Base-by-base conservation (phyloP, 768 basidiomycete species). In the Leccinum sublutescens region DNA sequence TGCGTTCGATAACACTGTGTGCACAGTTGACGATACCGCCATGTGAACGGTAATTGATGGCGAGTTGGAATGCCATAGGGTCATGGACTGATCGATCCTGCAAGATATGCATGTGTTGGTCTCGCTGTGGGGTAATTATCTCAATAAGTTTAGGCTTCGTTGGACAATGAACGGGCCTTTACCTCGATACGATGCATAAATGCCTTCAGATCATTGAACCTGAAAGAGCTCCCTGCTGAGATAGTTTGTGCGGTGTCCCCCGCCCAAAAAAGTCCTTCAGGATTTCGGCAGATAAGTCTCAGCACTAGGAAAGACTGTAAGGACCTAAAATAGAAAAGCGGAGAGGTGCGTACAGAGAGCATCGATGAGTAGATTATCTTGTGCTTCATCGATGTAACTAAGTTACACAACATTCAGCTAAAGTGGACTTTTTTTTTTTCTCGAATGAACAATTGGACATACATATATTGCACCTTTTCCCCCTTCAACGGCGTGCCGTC, bases 171-270 rank as follows among this genome's bases (percentile, higher is more conserved):
- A 47, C 0, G 2, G 5, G 0, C 19, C 21, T 71, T 47, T 55
- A 87, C 89, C 74, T 91, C 87, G 1, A 84, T 68, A 48, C 85
- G 78, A 57, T 80, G 82, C 29, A 88, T 62, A 62, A 87, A 88
- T 1, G 89, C 82, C 66, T 85, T 89, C 53, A 91, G 67, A 48
- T 89, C 87, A 55, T 86, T 75, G 66, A 91, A 91, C 10, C 84
- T 75, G 63, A 91, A 91, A 0, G 87, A 80, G 61, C 86, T 88
- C 2, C 89, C 89, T 0, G 82, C 80, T 0, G 87, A 84, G 40
- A 91, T 91, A 0, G 89, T 87, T 62, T 91, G 89, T 0, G 89
- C 88, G 0, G 89, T 90, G 66, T 91, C 89, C 0, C 90, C 89
- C 2, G 88, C 89, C 86, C 87, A 90, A 61, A 91, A 87, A 19